Evolutionary conservation across 2,329 filamentous ascomycete species (phyloP), one percentile per base, ranked within the genome.

Genomic region (Penicillium brasilianum): DNA sequence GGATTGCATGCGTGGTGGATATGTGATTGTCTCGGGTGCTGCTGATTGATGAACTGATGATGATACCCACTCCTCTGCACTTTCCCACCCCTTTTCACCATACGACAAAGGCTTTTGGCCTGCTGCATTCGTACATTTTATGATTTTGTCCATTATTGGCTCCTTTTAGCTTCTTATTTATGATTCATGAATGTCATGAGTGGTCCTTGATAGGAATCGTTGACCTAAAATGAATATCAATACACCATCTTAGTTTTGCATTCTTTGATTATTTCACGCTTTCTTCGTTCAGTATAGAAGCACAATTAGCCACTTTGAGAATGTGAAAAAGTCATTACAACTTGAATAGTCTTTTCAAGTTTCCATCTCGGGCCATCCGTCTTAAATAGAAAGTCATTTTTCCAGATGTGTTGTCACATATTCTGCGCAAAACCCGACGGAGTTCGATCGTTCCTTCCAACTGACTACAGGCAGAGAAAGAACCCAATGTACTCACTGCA

Each of bases 131-230:
- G 30, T 52, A 22, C 18, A 28, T 37, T 43, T 39, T 55, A 39
- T 22, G 50, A 36, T 48, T 16, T 57, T 57, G 25, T 41, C 13
- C 8, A 14, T 56, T 39, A 16, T 55, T 55, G 22, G 18, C 14
- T 32, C 20, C n/a, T 30, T 2, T 36, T 25, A 39, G 46, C 20
- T n/a, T 44, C 13, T 51, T 44, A 16, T 48, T 65, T 61, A 66
- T 64, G 63, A 66, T 60, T 64, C 46, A 66, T 61, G 61, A 64
- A 59, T 65, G 16, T 46, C 37, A 65, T 57, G 58, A 60, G 51
- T 18, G 46, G 34, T 57, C 43, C 18, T 34, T 39, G n/a, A 32
- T 34, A 10, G 34, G 28, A 50, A 34, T 50, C 30, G 30, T 50
- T 50, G 30, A 50, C 30, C 28, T 32, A 14, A 34, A 32, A 50